phyloP scores from a whole-genome alignment of 2,329 filamentous ascomycete genomes.

The Xylariaceae sp. region DNA sequence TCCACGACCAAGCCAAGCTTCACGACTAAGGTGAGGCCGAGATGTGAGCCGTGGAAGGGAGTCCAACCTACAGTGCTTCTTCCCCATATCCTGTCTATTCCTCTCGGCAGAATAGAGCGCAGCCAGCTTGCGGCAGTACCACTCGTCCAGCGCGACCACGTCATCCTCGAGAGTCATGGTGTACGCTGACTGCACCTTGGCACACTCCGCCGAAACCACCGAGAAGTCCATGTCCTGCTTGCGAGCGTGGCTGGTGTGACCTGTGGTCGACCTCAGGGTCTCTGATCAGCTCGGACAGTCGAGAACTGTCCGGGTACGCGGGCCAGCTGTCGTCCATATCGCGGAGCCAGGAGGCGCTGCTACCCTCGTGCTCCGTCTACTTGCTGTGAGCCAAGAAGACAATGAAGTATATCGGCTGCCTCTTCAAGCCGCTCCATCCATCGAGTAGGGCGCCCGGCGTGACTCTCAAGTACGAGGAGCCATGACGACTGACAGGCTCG shows the following conservation, averaged over 20 bases:
- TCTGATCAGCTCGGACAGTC: not conserved
- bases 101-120: too few relatives aligned
- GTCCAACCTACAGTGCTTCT: too few relatives aligned
- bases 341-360: conserved; percentile 12
- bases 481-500: conserved; percentile 12
- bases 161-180: conserved; percentile 21
- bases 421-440: conserved; percentile 10
- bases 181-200: conserved; percentile 12
- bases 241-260: conserved; percentile 5
- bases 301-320: conserved; percentile 11
- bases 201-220: conserved; percentile 16
- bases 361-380: conserved; percentile 12
- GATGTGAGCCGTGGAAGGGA: too few relatives aligned
- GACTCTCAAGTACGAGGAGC: conserved; percentile 15
- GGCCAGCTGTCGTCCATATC: conserved; percentile 15
- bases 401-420: conserved; percentile 11
- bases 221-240: conserved; percentile 18
- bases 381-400: conserved; percentile 19
- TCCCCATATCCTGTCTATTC: too few relatives aligned
- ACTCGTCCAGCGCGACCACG: conserved; percentile 20
- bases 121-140: conserved; percentile 13
- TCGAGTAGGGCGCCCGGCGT: conserved; percentile 16
- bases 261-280: not conserved
- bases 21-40: too few relatives aligned
- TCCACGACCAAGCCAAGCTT: too few relatives aligned